Evolutionary conservation across 768 basidiomycete genomes (phyloP).

Genomic region (Lactarius hatsudake): DNA sequence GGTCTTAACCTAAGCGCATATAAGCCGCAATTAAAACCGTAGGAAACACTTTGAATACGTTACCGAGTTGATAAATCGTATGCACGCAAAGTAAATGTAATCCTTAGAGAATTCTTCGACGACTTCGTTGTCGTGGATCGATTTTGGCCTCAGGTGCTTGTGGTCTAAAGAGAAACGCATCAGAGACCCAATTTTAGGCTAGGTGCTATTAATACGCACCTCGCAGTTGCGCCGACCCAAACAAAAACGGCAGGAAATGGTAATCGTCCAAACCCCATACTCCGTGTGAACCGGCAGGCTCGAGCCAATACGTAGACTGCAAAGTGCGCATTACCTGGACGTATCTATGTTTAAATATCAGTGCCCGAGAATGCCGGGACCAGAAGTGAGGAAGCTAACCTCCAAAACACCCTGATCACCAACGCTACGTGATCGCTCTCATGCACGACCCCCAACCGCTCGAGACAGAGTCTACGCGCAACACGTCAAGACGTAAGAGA

Average conservation of each 20-base stretch:
- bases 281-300: constrained; percentile 98
- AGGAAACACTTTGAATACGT: constrained; percentile 28
- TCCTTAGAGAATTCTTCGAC: constrained; percentile 88
- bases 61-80: constrained; percentile 93
- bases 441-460: constrained; percentile 61
- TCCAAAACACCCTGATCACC: constrained; percentile 88
- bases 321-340: constrained; percentile 78
- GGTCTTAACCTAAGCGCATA: constrained; percentile 72
- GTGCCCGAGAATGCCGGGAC: background rate
- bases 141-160: constrained; percentile 86
- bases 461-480: constrained; percentile 70
- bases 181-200: background rate
- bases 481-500: background rate
- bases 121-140: constrained; percentile 88
- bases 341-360: constrained; percentile 43
- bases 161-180: constrained; percentile 40
- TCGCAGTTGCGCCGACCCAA: constrained; percentile 76
- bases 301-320: constrained; percentile 95
- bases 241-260: constrained; percentile 91
- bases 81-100: constrained; percentile 97
- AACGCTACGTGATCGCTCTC: constrained; percentile 69
- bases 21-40: background rate
- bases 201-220: constrained; percentile 35
- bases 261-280: constrained; percentile 98
- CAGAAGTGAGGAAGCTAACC: constrained; percentile 38